Evolutionary conservation across 768 basidiomycete genomes (phyloP).

Genomic region (Termitomyces sp.): DNA sequence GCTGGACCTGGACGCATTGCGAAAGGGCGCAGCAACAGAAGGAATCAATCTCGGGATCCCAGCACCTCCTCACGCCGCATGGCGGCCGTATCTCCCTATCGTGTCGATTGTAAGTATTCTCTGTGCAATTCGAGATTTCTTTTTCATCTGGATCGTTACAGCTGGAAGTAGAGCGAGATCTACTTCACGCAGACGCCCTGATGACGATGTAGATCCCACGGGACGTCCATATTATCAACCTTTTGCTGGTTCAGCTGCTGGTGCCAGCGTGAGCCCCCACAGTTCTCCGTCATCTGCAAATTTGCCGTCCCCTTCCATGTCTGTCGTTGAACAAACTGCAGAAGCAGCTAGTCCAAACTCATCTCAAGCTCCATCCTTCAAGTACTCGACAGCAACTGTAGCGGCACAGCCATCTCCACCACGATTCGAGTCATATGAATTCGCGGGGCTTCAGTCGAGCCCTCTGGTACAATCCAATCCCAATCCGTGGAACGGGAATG

Average conservation of each 20-base stretch:
- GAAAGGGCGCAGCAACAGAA: conserved; percentile 46
- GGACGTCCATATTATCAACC: conserved; percentile 43
- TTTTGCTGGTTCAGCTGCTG: conserved; percentile 49
- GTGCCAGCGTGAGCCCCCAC: conserved; percentile 51
- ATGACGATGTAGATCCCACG: conserved; percentile 50
- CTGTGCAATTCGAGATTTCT: neutral
- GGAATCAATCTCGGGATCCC: conserved; percentile 58
- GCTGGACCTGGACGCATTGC: conserved; percentile 33
- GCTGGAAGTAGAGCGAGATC: conserved; percentile 65
- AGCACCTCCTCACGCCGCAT: conserved; percentile 44
- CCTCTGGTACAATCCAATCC: conserved; percentile 31
- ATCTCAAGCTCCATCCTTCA: conserved; percentile 38
- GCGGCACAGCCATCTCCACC: conserved; percentile 49
- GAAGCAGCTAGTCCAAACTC: conserved; percentile 52
- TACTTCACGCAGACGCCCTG: conserved; percentile 67
- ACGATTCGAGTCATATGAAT: conserved; percentile 49
- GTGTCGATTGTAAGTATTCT: conserved; percentile 51
- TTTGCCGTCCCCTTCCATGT: conserved; percentile 64
- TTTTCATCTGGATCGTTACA: conserved; percentile 23
- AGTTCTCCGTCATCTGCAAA: conserved; percentile 74
- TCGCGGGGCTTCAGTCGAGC: conserved; percentile 34
- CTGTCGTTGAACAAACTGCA: conserved; percentile 40
- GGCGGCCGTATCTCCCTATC: conserved; percentile 58
- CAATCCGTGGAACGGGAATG: conserved; percentile 41
- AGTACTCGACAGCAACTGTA: conserved; percentile 39